A percentile compares a stretch with the other conserved stretches of the same genome.
phyloP scores from a whole-genome alignment of 1,284 basidiomycete genomes.

The Ustilago shanxiensis region DNA sequence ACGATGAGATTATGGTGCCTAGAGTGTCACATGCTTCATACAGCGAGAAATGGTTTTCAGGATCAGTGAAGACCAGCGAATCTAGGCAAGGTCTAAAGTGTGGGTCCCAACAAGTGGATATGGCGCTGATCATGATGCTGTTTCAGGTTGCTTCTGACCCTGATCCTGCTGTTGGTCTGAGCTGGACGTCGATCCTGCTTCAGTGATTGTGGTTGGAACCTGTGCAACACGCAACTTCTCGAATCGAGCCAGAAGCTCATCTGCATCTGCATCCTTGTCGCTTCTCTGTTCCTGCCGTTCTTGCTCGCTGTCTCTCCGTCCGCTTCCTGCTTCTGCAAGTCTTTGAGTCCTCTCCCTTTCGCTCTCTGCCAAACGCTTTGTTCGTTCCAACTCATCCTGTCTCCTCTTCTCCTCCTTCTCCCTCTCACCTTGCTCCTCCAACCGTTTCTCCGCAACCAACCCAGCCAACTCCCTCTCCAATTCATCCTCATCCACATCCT shows the following conservation, averaged over 20 bases:
- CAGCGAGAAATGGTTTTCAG: too few species aligned
- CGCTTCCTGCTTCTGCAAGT: background rate
- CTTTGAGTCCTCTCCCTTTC: background rate
- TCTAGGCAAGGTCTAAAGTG: too few species aligned
- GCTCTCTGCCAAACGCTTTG: background rate
- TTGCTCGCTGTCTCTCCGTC: background rate
- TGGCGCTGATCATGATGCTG: background rate
- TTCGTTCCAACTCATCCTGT: background rate
- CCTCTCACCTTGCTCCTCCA: slow-evolving; percentile 15
- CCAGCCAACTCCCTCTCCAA: slow-evolving; percentile 11
- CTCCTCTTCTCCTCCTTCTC: slow-evolving; percentile 12
- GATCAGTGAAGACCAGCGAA: too few species aligned
- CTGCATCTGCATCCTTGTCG: background rate
- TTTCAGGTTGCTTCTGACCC: background rate
- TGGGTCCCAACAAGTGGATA: too few species aligned
- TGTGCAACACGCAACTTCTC: slow-evolving; percentile 13
- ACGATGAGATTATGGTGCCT: background rate
- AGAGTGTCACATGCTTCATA: too few species aligned
- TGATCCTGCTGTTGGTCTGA: background rate
- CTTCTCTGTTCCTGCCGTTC: background rate
- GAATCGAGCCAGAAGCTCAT: slow-evolving; percentile 16
- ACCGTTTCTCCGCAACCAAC: slow-evolving; percentile 12
- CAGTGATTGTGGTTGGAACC: background rate
- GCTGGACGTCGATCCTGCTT: background rate
- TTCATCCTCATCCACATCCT: slow-evolving; percentile 61